phyloP scores from a whole-genome alignment of 805 yeast genomes.

The Saturnispora quitensis region DNA sequence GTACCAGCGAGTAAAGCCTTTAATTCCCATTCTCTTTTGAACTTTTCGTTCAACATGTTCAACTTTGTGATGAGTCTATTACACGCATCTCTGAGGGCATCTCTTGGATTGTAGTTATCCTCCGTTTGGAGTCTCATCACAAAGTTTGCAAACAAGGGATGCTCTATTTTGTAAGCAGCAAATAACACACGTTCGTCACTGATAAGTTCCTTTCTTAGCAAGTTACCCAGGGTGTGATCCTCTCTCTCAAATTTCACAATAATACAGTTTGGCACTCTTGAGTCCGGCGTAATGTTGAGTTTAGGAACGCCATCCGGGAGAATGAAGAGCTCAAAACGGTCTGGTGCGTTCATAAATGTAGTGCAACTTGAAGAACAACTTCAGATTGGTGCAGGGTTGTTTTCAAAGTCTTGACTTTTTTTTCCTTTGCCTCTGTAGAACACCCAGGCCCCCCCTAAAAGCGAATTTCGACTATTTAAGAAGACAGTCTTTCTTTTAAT shows the following conservation, averaged over 20 bases:
- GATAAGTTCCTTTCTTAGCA: conserved; percentile 76
- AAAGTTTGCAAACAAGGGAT: conserved; percentile 93
- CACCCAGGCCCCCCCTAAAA: background rate
- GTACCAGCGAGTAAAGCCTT: conserved; percentile 58
- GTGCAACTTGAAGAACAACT: background rate
- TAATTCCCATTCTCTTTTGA: conserved; percentile 88
- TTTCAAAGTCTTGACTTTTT: background rate
- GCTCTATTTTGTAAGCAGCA: conserved; percentile 97
- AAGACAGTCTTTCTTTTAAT: background rate
- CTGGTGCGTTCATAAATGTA: conserved; percentile 88
- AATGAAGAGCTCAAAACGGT: conserved; percentile 92
- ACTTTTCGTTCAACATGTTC: conserved; percentile 63
- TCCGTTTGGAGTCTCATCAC: conserved; percentile 92
- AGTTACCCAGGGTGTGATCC: conserved; percentile 92
- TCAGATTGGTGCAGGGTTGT: background rate
- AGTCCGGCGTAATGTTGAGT: conserved; percentile 85
- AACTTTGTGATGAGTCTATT: conserved; percentile 72
- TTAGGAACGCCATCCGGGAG: conserved; percentile 97
- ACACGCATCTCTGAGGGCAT: conserved; percentile 87
- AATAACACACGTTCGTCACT: conserved; percentile 84
- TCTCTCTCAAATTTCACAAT: conserved; percentile 90
- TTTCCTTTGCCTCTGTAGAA: background rate
- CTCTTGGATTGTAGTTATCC: conserved; percentile 87
- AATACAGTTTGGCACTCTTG: conserved; percentile 92
- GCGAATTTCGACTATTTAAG: background rate